These are phyloP conservation scores for Coffea eugenioides DNA, from an alignment of 257 asterid genomes.

Conservation along the genomic window DNA sequence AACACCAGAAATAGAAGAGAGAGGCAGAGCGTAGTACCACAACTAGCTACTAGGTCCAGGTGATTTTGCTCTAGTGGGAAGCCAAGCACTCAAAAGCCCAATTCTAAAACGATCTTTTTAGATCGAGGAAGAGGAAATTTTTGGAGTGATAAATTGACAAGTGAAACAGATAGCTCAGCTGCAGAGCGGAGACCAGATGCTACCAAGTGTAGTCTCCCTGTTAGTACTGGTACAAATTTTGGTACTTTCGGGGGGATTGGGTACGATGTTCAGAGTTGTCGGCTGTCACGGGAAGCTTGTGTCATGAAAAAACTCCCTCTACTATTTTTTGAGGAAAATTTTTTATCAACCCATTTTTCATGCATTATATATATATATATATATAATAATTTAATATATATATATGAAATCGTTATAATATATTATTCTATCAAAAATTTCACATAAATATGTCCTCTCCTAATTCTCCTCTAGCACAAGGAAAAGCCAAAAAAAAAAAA, in stretches of 20 bases:
- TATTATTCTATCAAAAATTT: no score
- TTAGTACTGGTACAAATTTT: conserved; percentile 4
- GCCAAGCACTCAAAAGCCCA: conserved; percentile 12
- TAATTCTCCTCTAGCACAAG: no score
- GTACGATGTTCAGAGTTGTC: conserved; percentile 93
- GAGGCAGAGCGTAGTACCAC: background rate
- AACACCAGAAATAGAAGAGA: background rate
- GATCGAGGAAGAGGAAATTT: background rate
- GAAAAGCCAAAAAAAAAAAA: no score
- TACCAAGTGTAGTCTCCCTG: background rate
- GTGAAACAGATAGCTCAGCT: background rate
- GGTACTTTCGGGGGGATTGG: conserved; percentile 32
- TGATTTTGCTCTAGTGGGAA: conserved; percentile 26
- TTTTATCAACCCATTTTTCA: background rate
- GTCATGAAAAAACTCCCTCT: conserved; percentile 40
- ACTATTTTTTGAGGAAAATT: background rate
- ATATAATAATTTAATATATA: no score
- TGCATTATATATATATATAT: no score
- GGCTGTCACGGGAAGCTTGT: conserved; percentile 73
- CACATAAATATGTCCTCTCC: no score
- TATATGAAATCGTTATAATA: no score
- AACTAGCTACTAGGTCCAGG: conserved; percentile 17
- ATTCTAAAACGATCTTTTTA: conserved; percentile 17
- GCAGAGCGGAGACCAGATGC: conserved; percentile 11
- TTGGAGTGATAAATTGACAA: conserved; percentile 18